Base-by-base conservation (phyloP, 331 rosid genomes). In the Malus hybrid region DNA sequence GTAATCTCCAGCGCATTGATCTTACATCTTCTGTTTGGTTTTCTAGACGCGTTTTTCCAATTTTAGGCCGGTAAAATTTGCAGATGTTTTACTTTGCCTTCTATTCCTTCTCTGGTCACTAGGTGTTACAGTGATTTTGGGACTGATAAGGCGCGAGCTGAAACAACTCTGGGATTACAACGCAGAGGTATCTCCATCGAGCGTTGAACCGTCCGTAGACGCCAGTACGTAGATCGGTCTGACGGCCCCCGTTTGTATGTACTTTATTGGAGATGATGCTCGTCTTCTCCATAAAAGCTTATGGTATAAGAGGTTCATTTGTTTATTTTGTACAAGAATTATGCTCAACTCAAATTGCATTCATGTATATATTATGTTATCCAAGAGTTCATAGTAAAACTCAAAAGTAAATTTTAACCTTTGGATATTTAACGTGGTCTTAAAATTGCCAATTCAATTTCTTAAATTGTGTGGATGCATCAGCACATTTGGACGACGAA, bases 131-230 rank as follows among this genome's bases (percentile, higher is more conserved):
- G 74, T 87, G 75, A 8, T 84, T 62, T 78, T 93, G 91, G 94
- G 87, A 78, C 44, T 62, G 57, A 77, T 86, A 75, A 88, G 97
- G 82, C 93, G 93, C 14, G 98, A 93, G 57, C 65, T 93, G 72
- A 83, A 71, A 77, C 67, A 6, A 66, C 93, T 93, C 42, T 93
- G 98, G 98, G 62, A 14, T 82, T 88, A 88, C 69, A 83, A 83
- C 11, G 20, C 77, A 6, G 87, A 82, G 70, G 68, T 61, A 5
- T 15, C 84, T 36, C 61, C 84, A 15, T 15, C 82, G 10, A 72
- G n/a, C 3, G 30, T 22, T 26, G 85, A 71, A 2, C 60, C 77
- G 63, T 32, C 93, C 60, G 73, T n/a, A 74, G 86, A 65, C 80
- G 66, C 61, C 69, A 15, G 70, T 66, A 24, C 24, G 24, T 24